A percentile compares a stretch with the other conserved stretches of the same genome.
Conservation (phyloP, 1,284 basidiomycete species). For the Sanghuangporus baumii region DNA sequence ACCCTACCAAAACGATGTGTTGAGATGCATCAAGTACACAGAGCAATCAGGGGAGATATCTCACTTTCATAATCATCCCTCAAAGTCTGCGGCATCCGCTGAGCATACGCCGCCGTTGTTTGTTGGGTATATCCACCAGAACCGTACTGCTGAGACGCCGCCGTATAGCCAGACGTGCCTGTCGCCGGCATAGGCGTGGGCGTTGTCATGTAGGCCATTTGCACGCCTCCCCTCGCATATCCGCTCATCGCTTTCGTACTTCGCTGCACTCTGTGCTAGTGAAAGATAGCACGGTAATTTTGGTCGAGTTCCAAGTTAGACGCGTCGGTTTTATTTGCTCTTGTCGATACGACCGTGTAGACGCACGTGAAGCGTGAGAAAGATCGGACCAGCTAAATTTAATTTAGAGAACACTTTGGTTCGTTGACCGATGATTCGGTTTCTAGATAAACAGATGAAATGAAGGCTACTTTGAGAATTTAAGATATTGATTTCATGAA, state of each 20-base stretch:
- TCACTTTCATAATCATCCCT: constrained; percentile 74
- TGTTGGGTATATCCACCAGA: not conserved
- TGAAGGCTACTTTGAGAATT: too few relatives aligned
- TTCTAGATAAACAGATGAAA: too few relatives aligned
- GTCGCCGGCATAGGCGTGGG: not conserved
- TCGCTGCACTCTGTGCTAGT: not conserved
- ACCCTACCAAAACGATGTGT: constrained; percentile 41
- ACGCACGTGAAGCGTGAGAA: too few relatives aligned
- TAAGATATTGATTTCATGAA: too few relatives aligned
- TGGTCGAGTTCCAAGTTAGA: not conserved
- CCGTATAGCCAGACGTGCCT: not conserved
- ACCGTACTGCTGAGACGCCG: constrained; percentile 10
- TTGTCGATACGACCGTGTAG: not conserved
- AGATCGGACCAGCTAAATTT: too few relatives aligned
- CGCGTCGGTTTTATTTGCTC: not conserved
- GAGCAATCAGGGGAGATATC: constrained; percentile 24
- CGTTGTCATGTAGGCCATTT: constrained; percentile 4
- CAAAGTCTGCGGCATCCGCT: constrained; percentile 37
- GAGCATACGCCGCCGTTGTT: constrained; percentile 10
- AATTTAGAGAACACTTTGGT: too few relatives aligned
- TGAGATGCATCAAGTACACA: not conserved
- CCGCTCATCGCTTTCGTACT: constrained; percentile 7
- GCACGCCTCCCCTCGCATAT: constrained; percentile 11
- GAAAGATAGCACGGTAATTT: not conserved
- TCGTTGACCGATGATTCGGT: too few relatives aligned